Evolutionary conservation across 1,139 yeast genomes (phyloP).

Genomic region (Suhomyces atakaporum): DNA sequence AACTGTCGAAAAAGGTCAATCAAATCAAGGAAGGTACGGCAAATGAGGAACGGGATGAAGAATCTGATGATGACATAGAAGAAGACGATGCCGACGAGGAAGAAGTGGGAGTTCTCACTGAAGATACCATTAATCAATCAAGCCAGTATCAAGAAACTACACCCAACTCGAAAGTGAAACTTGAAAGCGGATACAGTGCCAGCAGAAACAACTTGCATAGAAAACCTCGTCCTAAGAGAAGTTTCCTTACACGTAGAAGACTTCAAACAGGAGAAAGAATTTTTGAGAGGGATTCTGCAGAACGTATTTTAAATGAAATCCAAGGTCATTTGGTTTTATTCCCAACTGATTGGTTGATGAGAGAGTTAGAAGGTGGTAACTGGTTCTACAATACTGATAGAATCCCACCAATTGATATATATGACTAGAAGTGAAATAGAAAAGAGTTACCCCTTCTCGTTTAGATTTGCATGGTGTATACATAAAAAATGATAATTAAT

Average conservation of each 20-base stretch:
- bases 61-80: slow-evolving; percentile 4
- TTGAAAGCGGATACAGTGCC: slow-evolving; percentile 6
- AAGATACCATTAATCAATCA: neutral
- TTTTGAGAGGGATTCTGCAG: slow-evolving; percentile 77
- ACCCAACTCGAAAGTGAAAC: slow-evolving; percentile 1
- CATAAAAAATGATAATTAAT: too few species aligned
- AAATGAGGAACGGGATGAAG: slow-evolving; percentile 8
- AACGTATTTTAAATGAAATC: slow-evolving; percentile 67
- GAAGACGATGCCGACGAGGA: neutral
- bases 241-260: slow-evolving; percentile 42
- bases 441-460: too few species aligned
- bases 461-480: too few species aligned
- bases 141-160: neutral
- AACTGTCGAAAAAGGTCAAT: slow-evolving; percentile 5
- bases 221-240: slow-evolving; percentile 18
- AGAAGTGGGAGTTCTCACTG: neutral
- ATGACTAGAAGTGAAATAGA: too few species aligned
- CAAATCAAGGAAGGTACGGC: slow-evolving; percentile 7
- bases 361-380: slow-evolving; percentile 85
- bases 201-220: neutral
- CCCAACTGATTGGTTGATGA: slow-evolving; percentile 87
- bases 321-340: slow-evolving; percentile 88
- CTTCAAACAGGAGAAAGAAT: slow-evolving; percentile 54
- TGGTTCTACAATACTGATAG: slow-evolving; percentile 96
- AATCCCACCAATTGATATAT: slow-evolving; percentile 93